Evolutionary conservation across 2,329 filamentous ascomycete species (phyloP), one percentile per base, ranked within the genome.

Genomic region (Aspergillus fumigatus): DNA sequence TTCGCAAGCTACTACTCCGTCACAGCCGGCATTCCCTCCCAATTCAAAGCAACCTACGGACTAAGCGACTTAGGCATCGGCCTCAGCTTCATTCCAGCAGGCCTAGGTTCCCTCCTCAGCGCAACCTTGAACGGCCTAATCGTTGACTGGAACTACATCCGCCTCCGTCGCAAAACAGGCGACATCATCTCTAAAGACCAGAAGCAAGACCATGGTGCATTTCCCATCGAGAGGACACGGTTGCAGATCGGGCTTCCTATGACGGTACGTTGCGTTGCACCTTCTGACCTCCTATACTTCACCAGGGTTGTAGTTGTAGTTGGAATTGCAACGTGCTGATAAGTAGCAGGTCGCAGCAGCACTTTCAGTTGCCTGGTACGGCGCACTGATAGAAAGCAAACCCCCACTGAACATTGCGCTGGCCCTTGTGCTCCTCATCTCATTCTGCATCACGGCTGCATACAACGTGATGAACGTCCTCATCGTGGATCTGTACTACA

Each of bases 401-500:
- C 58, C 62, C 3, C 67, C 67, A 2, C 57, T 75, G 4, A 51
- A 63, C 7, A 53, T 65, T 3, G 50, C 68, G 3, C 64, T 76
- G 2, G 54, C 67, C 2, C 49, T 74, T 14, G 57, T 75, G 1
- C 75, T 75, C 47, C 43, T 68, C 41, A 64, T 67, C n/a, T 70
- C 67, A 8, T 76, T 73, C 55, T 69, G 63, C 53, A 67, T 77
- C 26, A 73, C 71, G 11, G 71, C 72, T 5, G 69, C 70, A 1
- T 79, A 74, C 54, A 76, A 79, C 51, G 67, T 73, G 19, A 67
- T 75, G 27, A 80, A 77, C 51, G 75, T 79, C 0, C 63, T 83
- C 17, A 70, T 79, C 41, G 69, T 79, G 0, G 77, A 79, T 58
- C 63, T 78, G 48, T 72, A 76, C 60, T 63, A 67, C 64, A 43